A percentile compares a stretch with the other conserved stretches of the same genome.
These are phyloP conservation scores for Diaporthe sp. DNA, from an alignment of 2,329 filamentous ascomycete species.

Conservation along the genomic window DNA sequence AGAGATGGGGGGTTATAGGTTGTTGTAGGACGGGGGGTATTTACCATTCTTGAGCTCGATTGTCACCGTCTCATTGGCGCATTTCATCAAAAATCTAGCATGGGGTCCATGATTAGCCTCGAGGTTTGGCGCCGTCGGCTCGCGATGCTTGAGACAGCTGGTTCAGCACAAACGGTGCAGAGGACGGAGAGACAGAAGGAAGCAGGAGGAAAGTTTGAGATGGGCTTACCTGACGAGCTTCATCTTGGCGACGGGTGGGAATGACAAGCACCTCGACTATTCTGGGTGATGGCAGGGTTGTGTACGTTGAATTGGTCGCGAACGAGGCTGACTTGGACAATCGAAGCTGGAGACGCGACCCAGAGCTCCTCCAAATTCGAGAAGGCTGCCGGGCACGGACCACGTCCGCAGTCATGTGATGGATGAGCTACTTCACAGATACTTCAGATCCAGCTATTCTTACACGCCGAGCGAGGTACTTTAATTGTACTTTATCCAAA, in stretches of 20 bases:
- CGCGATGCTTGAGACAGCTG: constrained; percentile 49
- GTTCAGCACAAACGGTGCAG: constrained; percentile 45
- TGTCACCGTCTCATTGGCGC: constrained; percentile 97
- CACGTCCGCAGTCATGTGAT: constrained; percentile 37
- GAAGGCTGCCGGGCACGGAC: constrained; percentile 21
- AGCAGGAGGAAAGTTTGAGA: constrained; percentile 43
- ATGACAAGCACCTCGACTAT: not conserved
- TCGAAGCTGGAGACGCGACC: constrained; percentile 36
- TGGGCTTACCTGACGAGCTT: constrained; percentile 92
- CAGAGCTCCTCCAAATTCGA: constrained; percentile 37
- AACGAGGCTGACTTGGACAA: constrained; percentile 14
- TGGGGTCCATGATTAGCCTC: constrained; percentile 49
- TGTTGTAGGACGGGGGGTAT: constrained; percentile 42
- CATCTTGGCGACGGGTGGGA: constrained; percentile 71
- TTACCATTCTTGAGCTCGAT: constrained; percentile 98
- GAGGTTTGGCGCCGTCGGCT: constrained; percentile 41
- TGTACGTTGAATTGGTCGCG: constrained; percentile 22
- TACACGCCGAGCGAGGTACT: not conserved
- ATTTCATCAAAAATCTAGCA: constrained; percentile 97
- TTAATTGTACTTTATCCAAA: not conserved
- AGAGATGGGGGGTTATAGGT: not conserved
- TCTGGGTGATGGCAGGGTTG: constrained; percentile 10
- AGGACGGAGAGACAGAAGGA: not conserved
- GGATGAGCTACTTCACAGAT: not conserved
- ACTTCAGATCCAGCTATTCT: not conserved